Evolutionary conservation across 2,329 filamentous ascomycete species (phyloP).

Genomic region (Epichloe gansuensis): DNA sequence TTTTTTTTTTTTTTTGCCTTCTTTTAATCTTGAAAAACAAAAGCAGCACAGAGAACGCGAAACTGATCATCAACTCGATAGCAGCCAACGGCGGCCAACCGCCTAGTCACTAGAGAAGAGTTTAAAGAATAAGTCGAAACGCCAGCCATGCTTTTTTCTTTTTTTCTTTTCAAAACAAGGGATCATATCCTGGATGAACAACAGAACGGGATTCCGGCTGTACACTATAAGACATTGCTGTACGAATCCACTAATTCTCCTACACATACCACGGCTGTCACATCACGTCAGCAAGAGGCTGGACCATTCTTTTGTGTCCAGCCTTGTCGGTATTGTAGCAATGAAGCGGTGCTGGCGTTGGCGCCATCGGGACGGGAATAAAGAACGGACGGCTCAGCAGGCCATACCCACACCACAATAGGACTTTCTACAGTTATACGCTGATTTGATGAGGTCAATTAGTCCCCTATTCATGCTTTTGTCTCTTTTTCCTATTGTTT

Average conservation of each 20-base stretch:
- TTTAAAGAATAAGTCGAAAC: neutral
- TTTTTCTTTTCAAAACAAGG: neutral
- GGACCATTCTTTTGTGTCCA: neutral
- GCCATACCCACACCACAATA: neutral
- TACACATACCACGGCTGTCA: neutral
- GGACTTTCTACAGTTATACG: neutral
- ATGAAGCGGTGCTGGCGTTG: constrained; percentile 1
- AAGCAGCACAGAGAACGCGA: neutral
- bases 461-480: neutral
- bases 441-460: neutral
- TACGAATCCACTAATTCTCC: constrained; percentile 1
- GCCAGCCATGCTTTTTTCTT: neutral
- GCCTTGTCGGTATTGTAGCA: neutral
- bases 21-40: neutral
- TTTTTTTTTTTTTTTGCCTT: neutral
- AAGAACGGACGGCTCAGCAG: constrained; percentile 1
- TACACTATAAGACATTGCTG: constrained; percentile 2
- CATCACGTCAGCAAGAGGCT: neutral
- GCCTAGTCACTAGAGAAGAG: neutral
- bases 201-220: constrained; percentile 1
- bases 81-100: constrained; percentile 9
- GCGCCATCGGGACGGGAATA: neutral
- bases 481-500: neutral
- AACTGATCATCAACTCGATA: neutral
- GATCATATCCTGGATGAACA: neutral